Evolutionary conservation across 1,284 basidiomycete genomes (phyloP).

Genomic region (Puccinia polysora): DNA sequence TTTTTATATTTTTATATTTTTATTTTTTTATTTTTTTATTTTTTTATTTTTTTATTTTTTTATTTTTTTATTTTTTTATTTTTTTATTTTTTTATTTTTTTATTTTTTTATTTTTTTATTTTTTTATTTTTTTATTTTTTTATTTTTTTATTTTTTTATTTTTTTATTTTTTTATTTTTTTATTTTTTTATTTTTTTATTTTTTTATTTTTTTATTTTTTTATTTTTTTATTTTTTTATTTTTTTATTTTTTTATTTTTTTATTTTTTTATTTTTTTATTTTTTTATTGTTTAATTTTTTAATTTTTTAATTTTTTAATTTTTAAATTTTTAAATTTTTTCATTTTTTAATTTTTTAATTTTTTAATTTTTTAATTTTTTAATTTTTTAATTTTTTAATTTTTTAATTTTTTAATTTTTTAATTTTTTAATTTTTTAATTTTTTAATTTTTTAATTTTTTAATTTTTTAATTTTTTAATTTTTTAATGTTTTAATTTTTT

Average conservation of each 20-base stretch:
- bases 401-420: not conserved
- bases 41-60: no score
- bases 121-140: no score
- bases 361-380: not conserved
- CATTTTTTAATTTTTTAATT: no score
- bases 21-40: no score
- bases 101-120: no score
- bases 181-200: no score
- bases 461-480: conserved; percentile 1
- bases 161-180: no score
- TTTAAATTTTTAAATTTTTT: not conserved
- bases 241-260: not conserved
- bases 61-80: no score
- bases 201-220: not conserved
- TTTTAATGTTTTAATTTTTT: no score
- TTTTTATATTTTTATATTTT: no score
- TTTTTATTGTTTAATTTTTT: not conserved
- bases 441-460: not conserved
- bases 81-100: no score
- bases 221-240: not conserved
- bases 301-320: not conserved
- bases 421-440: not conserved
- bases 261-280: not conserved
- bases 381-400: not conserved
- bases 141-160: no score